Conservation (phyloP, 257 asterid species). For the Scutellaria galericulata region DNA sequence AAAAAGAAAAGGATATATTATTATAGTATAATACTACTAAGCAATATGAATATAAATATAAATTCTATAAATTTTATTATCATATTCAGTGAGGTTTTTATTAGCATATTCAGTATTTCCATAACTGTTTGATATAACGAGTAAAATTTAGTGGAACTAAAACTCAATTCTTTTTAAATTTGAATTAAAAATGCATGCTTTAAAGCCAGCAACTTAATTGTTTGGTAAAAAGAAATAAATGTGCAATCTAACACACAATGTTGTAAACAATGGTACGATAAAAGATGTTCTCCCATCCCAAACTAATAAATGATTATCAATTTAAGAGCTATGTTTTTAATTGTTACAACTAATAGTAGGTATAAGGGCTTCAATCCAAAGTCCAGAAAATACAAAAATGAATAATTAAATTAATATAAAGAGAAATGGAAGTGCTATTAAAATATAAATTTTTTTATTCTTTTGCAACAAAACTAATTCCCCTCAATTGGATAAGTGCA, state of each 20-base stretch:
- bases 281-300: slow-evolving; percentile 5
- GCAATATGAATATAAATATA: no score
- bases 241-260: slow-evolving; percentile 29
- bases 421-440: background rate
- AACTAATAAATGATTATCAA: background rate
- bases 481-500: slow-evolving; percentile 34
- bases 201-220: slow-evolving; percentile 30
- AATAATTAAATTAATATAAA: slow-evolving; percentile 1
- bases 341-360: slow-evolving; percentile 19
- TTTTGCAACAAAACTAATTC: slow-evolving; percentile 26
- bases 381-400: background rate
- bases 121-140: background rate
- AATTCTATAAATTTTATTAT: no score
- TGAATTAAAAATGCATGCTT: background rate
- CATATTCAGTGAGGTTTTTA: no score
- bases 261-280: background rate
- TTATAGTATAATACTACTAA: no score
- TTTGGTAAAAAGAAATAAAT: slow-evolving; percentile 13
- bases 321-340: background rate
- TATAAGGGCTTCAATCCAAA: slow-evolving; percentile 18
- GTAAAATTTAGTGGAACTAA: background rate
- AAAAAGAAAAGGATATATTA: no score
- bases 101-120: background rate
- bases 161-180: background rate
- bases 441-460: background rate